Conservation (phyloP, 129 eudicot species). For the Chrysanthemum makinoi region DNA sequence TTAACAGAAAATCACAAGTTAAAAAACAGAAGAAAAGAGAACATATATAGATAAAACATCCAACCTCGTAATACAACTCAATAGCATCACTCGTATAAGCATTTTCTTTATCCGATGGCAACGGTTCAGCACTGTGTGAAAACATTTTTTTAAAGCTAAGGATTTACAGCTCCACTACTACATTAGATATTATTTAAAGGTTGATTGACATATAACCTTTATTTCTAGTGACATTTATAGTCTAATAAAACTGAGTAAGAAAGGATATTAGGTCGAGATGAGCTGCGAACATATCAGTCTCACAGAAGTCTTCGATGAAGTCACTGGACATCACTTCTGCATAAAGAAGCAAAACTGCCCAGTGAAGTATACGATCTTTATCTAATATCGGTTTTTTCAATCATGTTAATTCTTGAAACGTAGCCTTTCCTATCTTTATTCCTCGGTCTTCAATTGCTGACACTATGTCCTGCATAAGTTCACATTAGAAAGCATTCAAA, state of each 20-base stretch:
- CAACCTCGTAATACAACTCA: conserved; percentile 72
- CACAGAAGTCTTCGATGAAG: too few relatives aligned
- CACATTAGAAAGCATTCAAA: conserved; percentile 11
- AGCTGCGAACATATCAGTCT: too few relatives aligned
- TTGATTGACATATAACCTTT: not conserved
- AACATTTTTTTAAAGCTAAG: conserved; percentile 87
- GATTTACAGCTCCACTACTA: conserved; percentile 25
- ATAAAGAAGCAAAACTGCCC: conserved; percentile 73
- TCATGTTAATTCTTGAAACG: conserved; percentile 78
- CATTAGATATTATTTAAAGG: too few relatives aligned
- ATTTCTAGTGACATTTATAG: not conserved
- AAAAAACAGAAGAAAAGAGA: not conserved
- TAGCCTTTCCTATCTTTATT: conserved; percentile 66
- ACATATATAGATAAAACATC: conserved; percentile 2
- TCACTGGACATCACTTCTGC: too few relatives aligned
- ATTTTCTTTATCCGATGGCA: conserved; percentile 80
- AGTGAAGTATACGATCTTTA: conserved; percentile 70
- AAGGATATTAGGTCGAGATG: too few relatives aligned
- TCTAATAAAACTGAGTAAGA: conserved; percentile 26
- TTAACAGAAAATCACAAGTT: not conserved
- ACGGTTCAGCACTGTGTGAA: conserved; percentile 64
- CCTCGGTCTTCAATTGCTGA: conserved; percentile 74
- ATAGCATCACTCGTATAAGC: conserved; percentile 42
- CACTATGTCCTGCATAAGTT: conserved; percentile 51
- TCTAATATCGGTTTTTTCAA: conserved; percentile 68